Base-by-base conservation (phyloP, 2,329 filamentous ascomycete genomes). In the Thelonectria olida region DNA sequence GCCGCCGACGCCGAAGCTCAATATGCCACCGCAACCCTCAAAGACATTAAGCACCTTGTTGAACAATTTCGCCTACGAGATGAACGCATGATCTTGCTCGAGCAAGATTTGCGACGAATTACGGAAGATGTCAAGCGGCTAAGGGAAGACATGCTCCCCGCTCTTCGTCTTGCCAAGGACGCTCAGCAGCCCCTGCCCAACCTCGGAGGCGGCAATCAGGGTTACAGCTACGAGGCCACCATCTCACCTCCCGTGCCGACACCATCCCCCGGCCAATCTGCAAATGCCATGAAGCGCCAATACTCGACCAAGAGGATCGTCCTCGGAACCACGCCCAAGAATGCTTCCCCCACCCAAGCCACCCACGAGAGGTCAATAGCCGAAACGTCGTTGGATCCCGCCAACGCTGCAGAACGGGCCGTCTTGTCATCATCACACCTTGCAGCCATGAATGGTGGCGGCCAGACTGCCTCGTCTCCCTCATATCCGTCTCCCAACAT, bases 41-140 rank as follows among this genome's bases (percentile, higher is more conserved):
- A 97, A 72, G 96, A 99, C 74, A 93, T 99, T 72, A 91, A 92
- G 66, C 89, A 94, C 54, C 86, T 99, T 19, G 95, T 97, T 63
- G 92, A 95, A 72, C 93, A 96, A 64, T 88, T 99, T 45, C 90
- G 92, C 67, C 82, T 96, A 65, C 91, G 96, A 68, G 96, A 99
- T 76, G 93, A 97, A 79, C 90, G 93, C 61, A 95, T 98, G 79
- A 88, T 88, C 66, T 83, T 92, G 42, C 86, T 95, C 23, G 95
- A 98, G 77, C 86, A 89, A 60, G 93, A 98, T 74, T 79, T 98
- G 73, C 88, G 91, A 64, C 88, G 91, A 63, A 85, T 98, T 72
- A 90, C 90, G 12, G 93, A 97, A 39, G 94, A 98, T 74, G 97
- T 97, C 75, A 87, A 91, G 69, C 90, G 92, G 67, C 80, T 99